Percentiles rank a stretch among this genome's conserved stretches.
Evolutionary conservation across 2,329 filamentous ascomycete genomes (phyloP).

Genomic region (Microthyrium microscopicum): DNA sequence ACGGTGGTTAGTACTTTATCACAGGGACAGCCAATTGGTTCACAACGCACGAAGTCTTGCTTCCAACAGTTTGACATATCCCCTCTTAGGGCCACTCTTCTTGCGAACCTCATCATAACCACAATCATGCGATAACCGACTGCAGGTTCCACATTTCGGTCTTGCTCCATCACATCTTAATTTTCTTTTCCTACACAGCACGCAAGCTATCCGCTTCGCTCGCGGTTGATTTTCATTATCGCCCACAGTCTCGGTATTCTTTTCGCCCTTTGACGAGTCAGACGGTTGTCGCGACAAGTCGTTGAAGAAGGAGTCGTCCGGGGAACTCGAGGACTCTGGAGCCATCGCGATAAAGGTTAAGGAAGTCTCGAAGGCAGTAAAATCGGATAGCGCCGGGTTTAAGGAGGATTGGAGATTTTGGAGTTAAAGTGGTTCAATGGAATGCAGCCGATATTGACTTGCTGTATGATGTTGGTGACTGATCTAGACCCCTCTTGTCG

Average conservation of each 20-base stretch:
- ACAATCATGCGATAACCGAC: slow-evolving; percentile 71
- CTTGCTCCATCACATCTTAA: slow-evolving; percentile 73
- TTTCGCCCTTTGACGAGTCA: slow-evolving; percentile 10
- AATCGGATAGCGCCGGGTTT: too few relatives aligned
- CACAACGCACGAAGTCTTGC: slow-evolving; percentile 66
- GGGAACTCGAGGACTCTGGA: too few relatives aligned
- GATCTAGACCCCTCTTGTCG: too few relatives aligned
- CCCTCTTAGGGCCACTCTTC: slow-evolving; percentile 87
- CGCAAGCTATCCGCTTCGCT: slow-evolving; percentile 80
- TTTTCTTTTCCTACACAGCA: slow-evolving; percentile 85
- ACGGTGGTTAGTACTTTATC: slow-evolving; percentile 10
- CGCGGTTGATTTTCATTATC: slow-evolving; percentile 22
- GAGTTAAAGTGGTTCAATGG: too few relatives aligned
- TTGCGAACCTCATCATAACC: slow-evolving; percentile 83
- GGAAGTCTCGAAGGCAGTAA: too few relatives aligned
- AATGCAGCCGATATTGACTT: too few relatives aligned
- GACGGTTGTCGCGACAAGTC: slow-evolving; percentile 32
- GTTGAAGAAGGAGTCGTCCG: too few relatives aligned
- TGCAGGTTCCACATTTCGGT: slow-evolving; percentile 71
- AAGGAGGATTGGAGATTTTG: too few relatives aligned
- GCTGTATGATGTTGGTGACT: too few relatives aligned
- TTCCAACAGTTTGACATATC: slow-evolving; percentile 87
- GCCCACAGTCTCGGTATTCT: slow-evolving; percentile 9
- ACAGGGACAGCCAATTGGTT: neutral
- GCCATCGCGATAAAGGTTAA: too few relatives aligned